Evolutionary conservation across 1,139 yeast genomes (phyloP).

Genomic region (Pichia sp.): DNA sequence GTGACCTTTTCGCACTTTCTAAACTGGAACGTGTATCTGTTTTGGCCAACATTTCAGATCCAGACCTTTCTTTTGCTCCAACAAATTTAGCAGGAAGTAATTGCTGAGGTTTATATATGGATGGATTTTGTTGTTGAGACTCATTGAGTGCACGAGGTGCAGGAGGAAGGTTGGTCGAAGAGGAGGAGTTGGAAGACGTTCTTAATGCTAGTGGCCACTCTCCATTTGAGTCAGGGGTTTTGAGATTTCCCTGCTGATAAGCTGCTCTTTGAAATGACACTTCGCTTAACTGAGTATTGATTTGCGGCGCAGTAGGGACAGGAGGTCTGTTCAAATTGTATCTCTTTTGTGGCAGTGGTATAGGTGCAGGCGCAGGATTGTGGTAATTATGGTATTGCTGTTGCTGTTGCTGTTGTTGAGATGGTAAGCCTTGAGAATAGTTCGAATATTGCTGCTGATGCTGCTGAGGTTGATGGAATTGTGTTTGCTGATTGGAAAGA

Average conservation of each 20-base stretch:
- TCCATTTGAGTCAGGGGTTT: not conserved
- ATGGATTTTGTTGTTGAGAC: not conserved
- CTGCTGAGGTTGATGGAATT: not conserved
- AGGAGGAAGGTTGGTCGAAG: not conserved
- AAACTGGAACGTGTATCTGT: not conserved
- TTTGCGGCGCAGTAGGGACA: conserved; percentile 5
- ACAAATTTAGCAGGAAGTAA: conserved; percentile 10
- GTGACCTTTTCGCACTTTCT: conserved; percentile 15
- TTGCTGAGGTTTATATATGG: conserved; percentile 6
- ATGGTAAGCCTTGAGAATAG: not conserved
- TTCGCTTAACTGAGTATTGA: conserved; percentile 10
- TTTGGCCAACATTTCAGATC: conserved; percentile 1
- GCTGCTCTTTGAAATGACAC: not conserved
- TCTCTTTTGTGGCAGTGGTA: conserved; percentile 4
- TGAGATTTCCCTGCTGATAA: not conserved
- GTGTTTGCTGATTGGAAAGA: not conserved
- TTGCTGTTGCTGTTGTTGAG: not conserved
- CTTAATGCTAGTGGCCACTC: conserved; percentile 9
- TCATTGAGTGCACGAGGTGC: conserved; percentile 3
- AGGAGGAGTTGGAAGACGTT: conserved; percentile 1
- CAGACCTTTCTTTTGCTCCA: conserved; percentile 7
- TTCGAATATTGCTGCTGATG: not conserved
- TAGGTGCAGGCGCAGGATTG: not conserved
- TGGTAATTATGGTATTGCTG: conserved; percentile 1
- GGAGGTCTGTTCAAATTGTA: conserved; percentile 4